Evolutionary conservation across 2,329 filamentous ascomycete species (phyloP).

Genomic region (Trichoderma citrinoviride): DNA sequence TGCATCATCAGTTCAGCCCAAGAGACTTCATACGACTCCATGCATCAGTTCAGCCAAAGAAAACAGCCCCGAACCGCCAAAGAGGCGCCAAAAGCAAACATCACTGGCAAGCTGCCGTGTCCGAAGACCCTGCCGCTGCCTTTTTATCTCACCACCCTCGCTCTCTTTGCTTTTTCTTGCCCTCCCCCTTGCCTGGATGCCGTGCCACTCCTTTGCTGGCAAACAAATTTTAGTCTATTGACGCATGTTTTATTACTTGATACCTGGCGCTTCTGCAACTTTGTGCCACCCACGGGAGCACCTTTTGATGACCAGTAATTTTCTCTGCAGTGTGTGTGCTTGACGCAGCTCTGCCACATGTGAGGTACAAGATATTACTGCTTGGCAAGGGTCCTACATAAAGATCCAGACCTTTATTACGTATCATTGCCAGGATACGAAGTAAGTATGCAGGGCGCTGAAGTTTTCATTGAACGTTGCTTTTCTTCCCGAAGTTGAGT

Average conservation of each 20-base stretch:
- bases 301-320: neutral
- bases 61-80: neutral
- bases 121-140: neutral
- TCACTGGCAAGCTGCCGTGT: neutral
- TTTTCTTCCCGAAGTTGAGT: too few species aligned
- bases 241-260: slow-evolving; percentile 11
- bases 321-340: neutral
- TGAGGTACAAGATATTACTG: neutral
- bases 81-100: neutral
- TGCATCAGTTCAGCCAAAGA: neutral
- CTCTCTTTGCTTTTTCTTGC: neutral
- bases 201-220: neutral
- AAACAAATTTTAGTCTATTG: neutral
- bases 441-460: neutral
- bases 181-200: neutral
- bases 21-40: too few species aligned
- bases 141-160: neutral
- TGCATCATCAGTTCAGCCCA: neutral
- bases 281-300: neutral
- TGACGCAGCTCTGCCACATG: neutral
- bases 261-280: neutral
- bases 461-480: neutral
- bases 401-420: neutral
- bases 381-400: neutral
- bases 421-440: too few species aligned